A percentile compares a stretch with the other conserved stretches of the same genome.
phyloP scores from a whole-genome alignment of 129 eudicot genomes.

The Rutidosis leptorrhynchoides region DNA sequence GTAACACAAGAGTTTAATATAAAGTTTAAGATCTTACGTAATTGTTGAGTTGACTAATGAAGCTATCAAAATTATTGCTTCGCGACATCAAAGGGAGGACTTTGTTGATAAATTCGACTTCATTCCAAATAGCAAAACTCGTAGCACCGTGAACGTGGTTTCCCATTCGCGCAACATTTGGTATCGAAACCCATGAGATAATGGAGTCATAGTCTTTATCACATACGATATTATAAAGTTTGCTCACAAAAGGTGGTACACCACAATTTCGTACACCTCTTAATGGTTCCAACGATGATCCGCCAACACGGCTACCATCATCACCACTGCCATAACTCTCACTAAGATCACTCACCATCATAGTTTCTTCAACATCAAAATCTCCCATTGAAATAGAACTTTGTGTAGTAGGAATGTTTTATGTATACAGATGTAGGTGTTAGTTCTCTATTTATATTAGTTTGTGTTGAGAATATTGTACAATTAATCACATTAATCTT shows the following conservation, averaged over 20 bases:
- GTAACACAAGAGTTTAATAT: background rate
- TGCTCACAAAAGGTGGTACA: constrained; percentile 24
- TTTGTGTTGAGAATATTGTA: too few relatives aligned
- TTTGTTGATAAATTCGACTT: constrained; percentile 8
- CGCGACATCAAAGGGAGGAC: constrained; percentile 28
- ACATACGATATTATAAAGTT: constrained; percentile 21
- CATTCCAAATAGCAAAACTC: constrained; percentile 21
- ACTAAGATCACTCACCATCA: constrained; percentile 17
- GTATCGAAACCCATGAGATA: constrained; percentile 24
- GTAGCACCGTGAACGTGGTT: constrained; percentile 1
- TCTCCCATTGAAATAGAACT: constrained; percentile 10
- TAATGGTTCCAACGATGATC: background rate
- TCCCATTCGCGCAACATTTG: background rate
- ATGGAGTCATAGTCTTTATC: constrained; percentile 13
- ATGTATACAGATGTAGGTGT: too few relatives aligned
- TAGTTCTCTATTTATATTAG: too few relatives aligned
- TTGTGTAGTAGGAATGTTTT: background rate
- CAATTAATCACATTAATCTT: too few relatives aligned
- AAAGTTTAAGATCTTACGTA: constrained; percentile 22
- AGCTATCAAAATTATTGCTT: constrained; percentile 25
- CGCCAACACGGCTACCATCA: background rate
- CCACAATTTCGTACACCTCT: constrained; percentile 13
- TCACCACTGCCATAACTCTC: constrained; percentile 16
- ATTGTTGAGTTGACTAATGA: constrained; percentile 25
- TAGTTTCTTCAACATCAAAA: constrained; percentile 16